Evolutionary conservation across 2,329 filamentous ascomycete species (phyloP).

Genomic region (Sclerotinia minor): DNA sequence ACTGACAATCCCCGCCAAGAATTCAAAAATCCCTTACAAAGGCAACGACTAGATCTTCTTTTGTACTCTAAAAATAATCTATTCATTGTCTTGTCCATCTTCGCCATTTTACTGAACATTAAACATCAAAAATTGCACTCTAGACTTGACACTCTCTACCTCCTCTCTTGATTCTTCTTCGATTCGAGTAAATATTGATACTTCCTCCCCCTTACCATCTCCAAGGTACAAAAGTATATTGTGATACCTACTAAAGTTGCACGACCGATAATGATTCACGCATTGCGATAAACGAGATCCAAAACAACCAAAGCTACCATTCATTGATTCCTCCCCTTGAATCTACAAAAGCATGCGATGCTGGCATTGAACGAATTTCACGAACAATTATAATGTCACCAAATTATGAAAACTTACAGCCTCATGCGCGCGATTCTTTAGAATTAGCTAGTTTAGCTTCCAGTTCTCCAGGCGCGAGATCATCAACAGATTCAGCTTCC

Average conservation of each 20-base stretch:
- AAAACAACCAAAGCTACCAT: slow-evolving; percentile 4
- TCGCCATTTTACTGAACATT: not conserved
- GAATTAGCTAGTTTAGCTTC: slow-evolving; percentile 95
- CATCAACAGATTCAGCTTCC: slow-evolving; percentile 69
- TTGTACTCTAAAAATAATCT: not conserved
- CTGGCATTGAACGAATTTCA: slow-evolving; percentile 18
- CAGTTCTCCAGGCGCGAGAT: slow-evolving; percentile 65
- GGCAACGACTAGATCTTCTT: slow-evolving; percentile 10
- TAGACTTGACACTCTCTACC: not conserved
- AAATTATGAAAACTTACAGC: slow-evolving; percentile 37
- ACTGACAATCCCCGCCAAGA: not conserved
- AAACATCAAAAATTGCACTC: not conserved
- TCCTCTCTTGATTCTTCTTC: not conserved
- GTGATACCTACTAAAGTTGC: not conserved
- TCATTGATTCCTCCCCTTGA: slow-evolving; percentile 1
- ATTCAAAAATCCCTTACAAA: slow-evolving; percentile 15
- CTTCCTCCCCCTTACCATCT: not conserved
- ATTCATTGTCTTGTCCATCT: not conserved
- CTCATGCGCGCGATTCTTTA: slow-evolving; percentile 74
- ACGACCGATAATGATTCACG: slow-evolving; percentile 23
- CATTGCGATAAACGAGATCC: slow-evolving; percentile 20
- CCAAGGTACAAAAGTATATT: not conserved
- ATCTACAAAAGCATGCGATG: slow-evolving; percentile 22
- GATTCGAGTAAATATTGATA: slow-evolving; percentile 17
- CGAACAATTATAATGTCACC: slow-evolving; percentile 37